Evolutionary conservation across 2,329 filamentous ascomycete species (phyloP), one percentile per base, ranked within the genome.

Genomic region (Hymenoscyphus fraxineus): DNA sequence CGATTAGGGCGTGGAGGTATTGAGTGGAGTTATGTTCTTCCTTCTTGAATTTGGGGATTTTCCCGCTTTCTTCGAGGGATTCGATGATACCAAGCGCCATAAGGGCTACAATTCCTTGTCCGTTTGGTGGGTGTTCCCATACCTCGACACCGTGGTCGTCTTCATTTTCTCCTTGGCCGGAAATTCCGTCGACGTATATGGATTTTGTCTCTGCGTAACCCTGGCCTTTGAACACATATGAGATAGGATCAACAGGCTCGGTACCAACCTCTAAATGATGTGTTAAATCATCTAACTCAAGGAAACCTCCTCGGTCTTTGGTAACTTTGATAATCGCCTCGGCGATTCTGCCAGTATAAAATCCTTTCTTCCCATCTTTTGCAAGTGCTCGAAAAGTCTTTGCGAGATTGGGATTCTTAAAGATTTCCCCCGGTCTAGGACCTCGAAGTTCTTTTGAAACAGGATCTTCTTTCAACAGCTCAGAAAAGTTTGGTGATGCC

Each of bases 121-220:
- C 93, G 72, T 98, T 98, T 9, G 95, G 95, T 41, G 94, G 93
- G 75, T 98, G 94, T 74, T 99, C 95, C 94, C 94, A 98, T 0
- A 99, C 80, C 73, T 96, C 88, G 54, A 97, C 83, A 10, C 87
- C 87, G 13, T 80, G 77, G 60, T 82, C 79, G 31, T 76, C 72
- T 64, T 75, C 71, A 4, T 77, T 75, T 19, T 54, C 51, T 2
- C 68, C 80, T 73, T 79, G 75, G 67, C 77, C 74, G 9, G 73
- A 64, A 44, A 77, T 73, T 40, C 78, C 78, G 44, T 81, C 76
- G 9, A 80, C 78, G 61, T 78, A 78, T 47, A 77, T 68, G 9
- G 75, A 76, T 47, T 83, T 81, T 0, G 75, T 78, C 61, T 82
- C 77, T 1, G 75, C 80, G 27, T 87, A 80, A 19, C 81, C 80